Evolutionary conservation across 1,139 yeast species (phyloP).

Genomic region (Blastobotrys illinoisensis): DNA sequence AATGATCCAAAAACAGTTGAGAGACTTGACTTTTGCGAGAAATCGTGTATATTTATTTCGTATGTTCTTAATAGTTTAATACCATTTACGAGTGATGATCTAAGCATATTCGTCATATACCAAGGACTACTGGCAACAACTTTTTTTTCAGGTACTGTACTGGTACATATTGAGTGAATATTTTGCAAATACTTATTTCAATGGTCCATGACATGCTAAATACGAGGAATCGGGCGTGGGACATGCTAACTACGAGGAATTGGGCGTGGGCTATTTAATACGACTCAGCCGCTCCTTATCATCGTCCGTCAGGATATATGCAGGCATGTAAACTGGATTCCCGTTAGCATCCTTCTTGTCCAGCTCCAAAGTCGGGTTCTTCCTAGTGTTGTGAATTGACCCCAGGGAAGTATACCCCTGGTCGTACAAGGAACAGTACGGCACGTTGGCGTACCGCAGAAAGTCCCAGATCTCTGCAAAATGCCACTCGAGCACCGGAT

Average conservation of each 20-base stretch:
- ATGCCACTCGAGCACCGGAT: conserved; percentile 80
- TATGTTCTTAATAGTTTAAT: background rate
- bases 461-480: conserved; percentile 74
- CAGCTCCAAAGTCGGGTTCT: conserved; percentile 53
- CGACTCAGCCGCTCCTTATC: conserved; percentile 57
- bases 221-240: too few species aligned
- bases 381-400: conserved; percentile 58
- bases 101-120: too few species aligned
- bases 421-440: conserved; percentile 69
- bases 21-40: background rate
- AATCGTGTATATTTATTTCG: background rate
- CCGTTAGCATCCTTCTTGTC: conserved; percentile 22
- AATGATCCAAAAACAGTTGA: background rate
- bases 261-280: background rate
- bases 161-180: too few species aligned
- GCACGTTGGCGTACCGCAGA: conserved; percentile 44
- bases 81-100: background rate
- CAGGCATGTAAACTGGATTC: conserved; percentile 45
- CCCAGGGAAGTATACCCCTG: conserved; percentile 79
- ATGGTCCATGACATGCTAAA: too few species aligned
- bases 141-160: too few species aligned
- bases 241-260: too few species aligned
- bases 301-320: conserved; percentile 56
- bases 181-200: too few species aligned
- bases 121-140: too few species aligned